Conservation (phyloP, 2,329 filamentous ascomycete genomes). For the Fusarium incarnatum region DNA sequence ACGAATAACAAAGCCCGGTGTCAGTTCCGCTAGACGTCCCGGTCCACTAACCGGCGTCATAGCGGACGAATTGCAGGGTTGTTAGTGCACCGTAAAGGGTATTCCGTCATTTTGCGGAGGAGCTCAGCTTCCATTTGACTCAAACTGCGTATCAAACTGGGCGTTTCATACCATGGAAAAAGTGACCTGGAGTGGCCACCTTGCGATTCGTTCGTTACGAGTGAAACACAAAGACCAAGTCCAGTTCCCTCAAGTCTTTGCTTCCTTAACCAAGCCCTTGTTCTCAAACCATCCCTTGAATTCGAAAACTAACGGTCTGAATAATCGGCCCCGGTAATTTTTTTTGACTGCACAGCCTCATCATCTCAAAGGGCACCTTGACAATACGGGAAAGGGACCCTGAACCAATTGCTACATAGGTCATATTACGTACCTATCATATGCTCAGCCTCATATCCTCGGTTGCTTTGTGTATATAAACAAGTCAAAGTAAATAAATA, state of each 20-base stretch:
- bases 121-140: constrained; percentile 22
- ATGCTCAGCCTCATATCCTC: constrained; percentile 45
- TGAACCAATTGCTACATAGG: constrained; percentile 21
- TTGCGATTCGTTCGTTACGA: neutral
- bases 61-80: constrained; percentile 23
- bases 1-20: neutral
- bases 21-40: neutral
- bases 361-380: constrained; percentile 33
- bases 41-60: constrained; percentile 36
- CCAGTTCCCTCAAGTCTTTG: constrained; percentile 5
- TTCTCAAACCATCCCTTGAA: constrained; percentile 1
- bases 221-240: constrained; percentile 9
- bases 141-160: constrained; percentile 13
- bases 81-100: constrained; percentile 16
- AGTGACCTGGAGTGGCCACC: constrained; percentile 14
- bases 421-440: constrained; percentile 34
- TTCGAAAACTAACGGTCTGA: constrained; percentile 11
- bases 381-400: constrained; percentile 26
- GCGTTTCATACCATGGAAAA: constrained; percentile 17
- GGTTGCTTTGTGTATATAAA: constrained; percentile 23
- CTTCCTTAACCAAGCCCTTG: neutral
- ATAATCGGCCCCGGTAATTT: constrained; percentile 23
- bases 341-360: constrained; percentile 43
- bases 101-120: constrained; percentile 38
- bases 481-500: constrained; percentile 27